These are phyloP conservation scores for Hericium erinaceus DNA, from an alignment of 768 basidiomycete species.

Conservation along the genomic window DNA sequence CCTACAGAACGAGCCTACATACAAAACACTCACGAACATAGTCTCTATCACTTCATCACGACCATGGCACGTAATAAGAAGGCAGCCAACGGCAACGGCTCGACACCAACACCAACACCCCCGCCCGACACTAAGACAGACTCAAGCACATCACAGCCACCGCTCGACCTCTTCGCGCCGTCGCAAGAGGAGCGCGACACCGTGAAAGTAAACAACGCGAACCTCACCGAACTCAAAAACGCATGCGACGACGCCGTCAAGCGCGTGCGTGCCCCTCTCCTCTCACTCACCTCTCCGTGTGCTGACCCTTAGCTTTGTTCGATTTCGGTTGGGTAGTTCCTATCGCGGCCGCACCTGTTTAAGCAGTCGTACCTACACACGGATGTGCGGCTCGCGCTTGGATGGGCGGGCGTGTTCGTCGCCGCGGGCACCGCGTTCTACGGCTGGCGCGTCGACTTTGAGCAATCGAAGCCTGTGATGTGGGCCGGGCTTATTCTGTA, in stretches of 20 bases:
- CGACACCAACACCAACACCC: conserved; percentile 1
- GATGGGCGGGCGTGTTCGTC: conserved; percentile 79
- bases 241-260: conserved; percentile 80
- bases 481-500: conserved; percentile 73
- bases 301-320: not conserved
- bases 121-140: conserved; percentile 5
- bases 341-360: conserved; percentile 74
- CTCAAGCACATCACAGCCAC: not conserved
- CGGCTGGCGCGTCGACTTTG: conserved; percentile 83
- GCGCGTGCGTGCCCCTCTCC: conserved; percentile 44
- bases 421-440: conserved; percentile 78
- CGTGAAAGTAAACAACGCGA: conserved; percentile 44
- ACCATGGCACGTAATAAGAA: conserved; percentile 13
- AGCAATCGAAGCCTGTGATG: conserved; percentile 74
- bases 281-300: not conserved
- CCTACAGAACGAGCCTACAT: not conserved
- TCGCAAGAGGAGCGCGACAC: conserved; percentile 22
- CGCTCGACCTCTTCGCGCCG: conserved; percentile 13
- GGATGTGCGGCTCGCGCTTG: conserved; percentile 78
- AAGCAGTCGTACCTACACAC: conserved; percentile 82
- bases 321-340: conserved; percentile 40
- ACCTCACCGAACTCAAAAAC: conserved; percentile 40
- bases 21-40: not conserved
- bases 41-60: not conserved
- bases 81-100: conserved; percentile 6